Base-by-base conservation (phyloP, 495 filamentous ascomycete genomes). In the Penicillium canescens region DNA sequence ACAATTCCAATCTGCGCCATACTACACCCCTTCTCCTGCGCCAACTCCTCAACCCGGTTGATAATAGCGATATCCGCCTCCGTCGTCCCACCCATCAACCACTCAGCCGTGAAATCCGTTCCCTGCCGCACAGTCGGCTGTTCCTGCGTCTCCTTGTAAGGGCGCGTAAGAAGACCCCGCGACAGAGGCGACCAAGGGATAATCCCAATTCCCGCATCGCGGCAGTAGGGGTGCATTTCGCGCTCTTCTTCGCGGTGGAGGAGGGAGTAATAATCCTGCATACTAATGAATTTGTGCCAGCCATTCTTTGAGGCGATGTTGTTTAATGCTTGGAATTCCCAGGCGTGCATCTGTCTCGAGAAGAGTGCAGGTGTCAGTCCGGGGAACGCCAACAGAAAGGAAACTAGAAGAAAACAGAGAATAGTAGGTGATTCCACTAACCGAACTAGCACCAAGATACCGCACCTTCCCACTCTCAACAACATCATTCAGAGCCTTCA, bases 1-100 rank as follows among this genome's bases (percentile, higher is more conserved):
- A 86, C 86, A 36, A 87, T 74, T 2, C 85, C 80, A 40, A 91
- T 82, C 43, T 80, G 78, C 3, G 82, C 80, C 76, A 92, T 90
- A 48, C 58, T 78, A 34, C 78, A 68, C 4, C 81, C 83, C 60
- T 81, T 80, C 75, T 83, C 88, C 56, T 82, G 78, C 13, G 86
- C 83, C 14, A 91, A 46, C 66, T 90, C 82, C 61, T 87, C 78
- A 14, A 88, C 81, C 9, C 87, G 75, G 8, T 71, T 66, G 33
- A 91, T 81, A 52, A 90, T 89, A 28, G 57, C 59, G 57, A 82
- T 68, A 54, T 86, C 81, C 0, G 67, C 65, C 20, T 83, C 77
- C 1, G 69, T 71, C 59, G 80, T 74, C 14, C 67, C 68, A 35
- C 50, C 63, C 31, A 81, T 60, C 21, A 78, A 57, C 3, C 56